Base-by-base conservation (phyloP, 768 basidiomycete genomes). In the Boletus subcaerulescens region DNA sequence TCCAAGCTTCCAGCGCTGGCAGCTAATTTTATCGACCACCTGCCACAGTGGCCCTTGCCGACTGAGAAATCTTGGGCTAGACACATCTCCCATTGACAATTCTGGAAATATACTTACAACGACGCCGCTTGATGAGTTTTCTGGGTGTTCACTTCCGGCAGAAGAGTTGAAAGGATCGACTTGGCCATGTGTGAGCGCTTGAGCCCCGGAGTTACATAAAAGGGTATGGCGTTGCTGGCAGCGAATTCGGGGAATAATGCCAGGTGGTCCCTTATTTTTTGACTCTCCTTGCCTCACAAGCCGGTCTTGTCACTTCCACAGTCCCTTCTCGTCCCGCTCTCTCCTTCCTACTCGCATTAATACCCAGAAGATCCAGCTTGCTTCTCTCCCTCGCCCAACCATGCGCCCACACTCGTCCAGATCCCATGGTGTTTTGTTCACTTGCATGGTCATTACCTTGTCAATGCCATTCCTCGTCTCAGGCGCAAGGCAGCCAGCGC, bases 381-480 rank as follows among this genome's bases (percentile, higher is more conserved):
- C 33, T 35, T 35, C 33, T 35, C 33, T 35, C 14, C 14, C 13
- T 35, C 33, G 4, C 33, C 33, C 13, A 35, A 29, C 35, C 26
- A 68, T 63, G 59, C 31, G 22, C 20, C 5, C 39, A 5, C 26
- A 20, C 14, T 26, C 29, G 35, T 18, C 52, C 5, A 31, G 45
- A 42, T 53, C 35, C 40, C 17, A 17, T 32, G 35, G 13, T 17
- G 10, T 14, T 33, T 7, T 54, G 24, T 48, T 50, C 22, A 33
- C 52, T 33, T 59, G 48, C 26, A 31, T 70, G 20, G 17, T 50
- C 35, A n/a, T 45, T 29, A 26, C 50, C 10, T n/a, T 66, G 18
- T 58, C 48, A 3, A 50, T 55, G 36, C 47, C 55, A 10, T 29
- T 39, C 13, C 51, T 63, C n/a, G 61, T 57, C 44, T 51, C 52